These are phyloP conservation scores for Saccharomyces hybrid DNA, from an alignment of 1,139 yeast species.

Conservation along the genomic window DNA sequence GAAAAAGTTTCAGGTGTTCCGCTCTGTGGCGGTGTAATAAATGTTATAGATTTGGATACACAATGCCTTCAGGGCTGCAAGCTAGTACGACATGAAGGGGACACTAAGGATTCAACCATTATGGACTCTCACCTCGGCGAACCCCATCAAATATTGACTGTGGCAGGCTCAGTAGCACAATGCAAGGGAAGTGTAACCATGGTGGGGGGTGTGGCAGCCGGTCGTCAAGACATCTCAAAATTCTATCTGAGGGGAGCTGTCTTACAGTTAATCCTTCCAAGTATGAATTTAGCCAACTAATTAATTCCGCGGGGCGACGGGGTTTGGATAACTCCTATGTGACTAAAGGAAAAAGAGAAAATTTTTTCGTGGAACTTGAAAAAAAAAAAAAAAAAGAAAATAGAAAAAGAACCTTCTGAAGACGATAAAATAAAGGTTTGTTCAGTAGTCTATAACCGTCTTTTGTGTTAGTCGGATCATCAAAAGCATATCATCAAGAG, in stretches of 20 bases:
- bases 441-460: background rate
- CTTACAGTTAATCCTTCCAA: conserved; percentile 2
- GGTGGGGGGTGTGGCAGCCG: conserved; percentile 1
- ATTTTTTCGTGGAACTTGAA: conserved; percentile 1
- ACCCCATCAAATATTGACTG: conserved; percentile 1
- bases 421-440: background rate
- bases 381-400: background rate
- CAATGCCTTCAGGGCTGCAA: conserved; percentile 16
- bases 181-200: conserved; percentile 2
- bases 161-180: conserved; percentile 1
- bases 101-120: background rate
- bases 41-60: conserved; percentile 18
- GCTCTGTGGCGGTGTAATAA: conserved; percentile 13
- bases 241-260: conserved; percentile 2
- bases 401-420: background rate
- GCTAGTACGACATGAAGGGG: background rate
- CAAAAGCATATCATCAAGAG: background rate
- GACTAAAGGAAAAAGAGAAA: background rate
- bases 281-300: conserved; percentile 3
- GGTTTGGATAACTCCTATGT: background rate
- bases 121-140: background rate
- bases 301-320: conserved; percentile 1
- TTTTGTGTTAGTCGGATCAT: too few species aligned
- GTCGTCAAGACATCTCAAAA: background rate
- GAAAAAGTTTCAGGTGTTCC: conserved; percentile 5